phyloP scores from a whole-genome alignment of 192 early-diverging fungal genomes.

The Podila minutissima region DNA sequence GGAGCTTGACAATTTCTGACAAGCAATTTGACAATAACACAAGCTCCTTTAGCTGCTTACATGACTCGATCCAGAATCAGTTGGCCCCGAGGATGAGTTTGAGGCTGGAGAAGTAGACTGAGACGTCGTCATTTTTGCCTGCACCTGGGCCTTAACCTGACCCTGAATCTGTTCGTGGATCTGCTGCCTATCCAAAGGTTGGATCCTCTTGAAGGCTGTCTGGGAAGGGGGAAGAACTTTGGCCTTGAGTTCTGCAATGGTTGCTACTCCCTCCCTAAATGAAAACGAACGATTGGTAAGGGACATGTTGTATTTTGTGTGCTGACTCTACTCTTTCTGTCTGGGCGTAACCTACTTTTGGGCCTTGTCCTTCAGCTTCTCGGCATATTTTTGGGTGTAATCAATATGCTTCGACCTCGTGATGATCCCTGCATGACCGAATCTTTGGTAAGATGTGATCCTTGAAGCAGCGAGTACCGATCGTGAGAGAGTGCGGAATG shows the following conservation, averaged over 20 bases:
- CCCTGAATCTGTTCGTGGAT: background rate
- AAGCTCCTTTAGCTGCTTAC: background rate
- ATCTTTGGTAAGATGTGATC: conserved; percentile 11
- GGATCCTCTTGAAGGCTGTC: conserved; percentile 24
- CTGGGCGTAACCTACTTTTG: conserved; percentile 46
- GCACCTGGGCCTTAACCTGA: background rate
- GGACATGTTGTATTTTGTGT: too few relatives aligned
- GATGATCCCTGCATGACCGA: conserved; percentile 17
- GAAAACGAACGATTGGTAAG: background rate
- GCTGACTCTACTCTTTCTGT: too few relatives aligned
- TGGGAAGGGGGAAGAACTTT: conserved; percentile 18
- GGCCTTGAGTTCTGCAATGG: conserved; percentile 58
- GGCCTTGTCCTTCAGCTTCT: conserved; percentile 67
- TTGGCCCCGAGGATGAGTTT: too few relatives aligned
- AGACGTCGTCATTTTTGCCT: background rate
- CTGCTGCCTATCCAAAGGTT: conserved; percentile 15
- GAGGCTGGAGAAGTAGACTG: too few relatives aligned
- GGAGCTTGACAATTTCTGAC: too few relatives aligned
- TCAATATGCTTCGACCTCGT: conserved; percentile 53
- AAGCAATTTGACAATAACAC: too few relatives aligned
- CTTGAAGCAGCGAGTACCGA: background rate
- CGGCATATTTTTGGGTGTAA: conserved; percentile 71
- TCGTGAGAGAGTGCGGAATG: conserved; percentile 35
- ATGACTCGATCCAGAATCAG: background rate
- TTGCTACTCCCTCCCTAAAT: conserved; percentile 58